phyloP scores from a whole-genome alignment of 73 alveolate species.

The Strombidium stylifer region DNA sequence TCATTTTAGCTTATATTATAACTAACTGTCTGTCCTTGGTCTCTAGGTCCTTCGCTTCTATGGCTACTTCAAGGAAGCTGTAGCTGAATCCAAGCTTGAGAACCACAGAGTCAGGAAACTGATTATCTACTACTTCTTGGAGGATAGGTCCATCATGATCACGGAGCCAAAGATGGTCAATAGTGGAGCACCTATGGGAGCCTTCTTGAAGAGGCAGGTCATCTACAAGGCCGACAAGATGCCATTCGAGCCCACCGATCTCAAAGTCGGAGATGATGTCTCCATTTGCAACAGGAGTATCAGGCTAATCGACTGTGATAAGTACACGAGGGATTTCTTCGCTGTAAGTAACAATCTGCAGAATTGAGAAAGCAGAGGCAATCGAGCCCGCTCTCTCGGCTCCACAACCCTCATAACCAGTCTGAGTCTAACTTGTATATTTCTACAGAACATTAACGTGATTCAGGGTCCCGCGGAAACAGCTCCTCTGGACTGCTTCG shows the following conservation, averaged over 20 bases:
- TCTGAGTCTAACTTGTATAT: no score
- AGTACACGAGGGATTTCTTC: constrained; percentile 86
- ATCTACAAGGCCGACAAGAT: constrained; percentile 71
- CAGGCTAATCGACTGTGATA: constrained; percentile 78
- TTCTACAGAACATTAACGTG: constrained; percentile 16
- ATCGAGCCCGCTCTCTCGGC: not conserved
- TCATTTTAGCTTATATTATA: not conserved
- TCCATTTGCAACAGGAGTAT: constrained; percentile 72
- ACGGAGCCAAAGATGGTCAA: constrained; percentile 83
- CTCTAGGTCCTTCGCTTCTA: constrained; percentile 78
- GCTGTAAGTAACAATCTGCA: constrained; percentile 56
- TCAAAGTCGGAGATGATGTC: constrained; percentile 76
- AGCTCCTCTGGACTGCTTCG: constrained; percentile 32
- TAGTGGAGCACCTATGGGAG: constrained; percentile 94
- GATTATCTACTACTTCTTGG: constrained; percentile 78
- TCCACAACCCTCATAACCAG: no score
- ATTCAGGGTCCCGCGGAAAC: constrained; percentile 27
- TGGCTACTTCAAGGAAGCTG: constrained; percentile 93
- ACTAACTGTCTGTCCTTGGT: no score
- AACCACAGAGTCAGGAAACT: constrained; percentile 79
- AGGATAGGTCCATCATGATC: constrained; percentile 83
- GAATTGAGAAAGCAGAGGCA: constrained; percentile 36
- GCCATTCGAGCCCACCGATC: constrained; percentile 68
- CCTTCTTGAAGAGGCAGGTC: constrained; percentile 80
- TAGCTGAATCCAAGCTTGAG: constrained; percentile 91